Base-by-base conservation (phyloP, 768 basidiomycete species). In the Fistulinella prunicolor region DNA sequence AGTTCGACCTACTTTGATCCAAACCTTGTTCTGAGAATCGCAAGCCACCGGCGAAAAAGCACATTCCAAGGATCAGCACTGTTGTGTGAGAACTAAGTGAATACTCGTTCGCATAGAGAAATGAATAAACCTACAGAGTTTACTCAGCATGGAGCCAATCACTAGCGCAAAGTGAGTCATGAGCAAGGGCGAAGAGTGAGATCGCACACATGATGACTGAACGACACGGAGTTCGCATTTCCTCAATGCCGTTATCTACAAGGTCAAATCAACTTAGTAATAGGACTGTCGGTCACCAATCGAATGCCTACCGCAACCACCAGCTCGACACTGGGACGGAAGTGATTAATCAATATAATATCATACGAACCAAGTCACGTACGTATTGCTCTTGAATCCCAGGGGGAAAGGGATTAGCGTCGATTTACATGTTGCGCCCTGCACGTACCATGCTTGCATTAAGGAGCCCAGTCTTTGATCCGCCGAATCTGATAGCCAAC, bases 1-100 rank as follows among this genome's bases (percentile, higher is more conserved):
- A 1, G 14, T 20, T 29, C 14, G 29, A 72, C 86, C 60, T 54
- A 88, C 88, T 83, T 34, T 77, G 68, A 40, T 83, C 82, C 58
- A 90, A 88, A 1, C 83, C 88, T 68, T 91, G 89, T 56, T 90
- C 85, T 17, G 84, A 85, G 60, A 81, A 91, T 56, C 79, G 79
- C 42, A 82, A 69, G 17, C 89, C 89, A 47, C 89, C 89, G 19
- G 86, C 88, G 56, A 92, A 91, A 70, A 92, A 92, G 60, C 89
- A 91, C 90, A 93, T 90, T 41, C 90, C 90, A 24, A 92, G 75
- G 16, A 93, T 83, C 42, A 94, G 75, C 28, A 91, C 85, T 87
- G 42, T 14, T 19, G 14, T 14, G 42, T 43, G 35, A 20, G 22
- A 35, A 9, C 41, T 67, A 26, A 59, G 49, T 12, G 12, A 20